These are phyloP conservation scores for Schizosaccharomyces cryophilus DNA, from an alignment of 805 yeast genomes.

Conservation along the genomic window DNA sequence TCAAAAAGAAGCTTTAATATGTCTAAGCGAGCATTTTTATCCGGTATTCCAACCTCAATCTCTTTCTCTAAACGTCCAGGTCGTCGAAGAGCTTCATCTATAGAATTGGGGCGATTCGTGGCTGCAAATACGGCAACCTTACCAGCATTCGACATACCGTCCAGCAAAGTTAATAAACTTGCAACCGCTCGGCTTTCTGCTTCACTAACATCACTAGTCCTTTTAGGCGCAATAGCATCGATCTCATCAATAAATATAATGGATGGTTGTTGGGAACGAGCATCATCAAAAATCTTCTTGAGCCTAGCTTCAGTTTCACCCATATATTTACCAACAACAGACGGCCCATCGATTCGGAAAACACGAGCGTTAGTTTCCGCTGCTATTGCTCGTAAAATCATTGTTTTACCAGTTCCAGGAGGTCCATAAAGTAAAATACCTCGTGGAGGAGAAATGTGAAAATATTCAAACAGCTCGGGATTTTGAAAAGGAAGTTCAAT, in stretches of 20 bases:
- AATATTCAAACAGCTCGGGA: slow-evolving; percentile 53
- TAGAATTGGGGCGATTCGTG: slow-evolving; percentile 42
- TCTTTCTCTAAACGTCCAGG: slow-evolving; percentile 83
- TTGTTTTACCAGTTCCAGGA: slow-evolving; percentile 90
- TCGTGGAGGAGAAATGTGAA: slow-evolving; percentile 79
- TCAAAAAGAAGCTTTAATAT: slow-evolving; percentile 39
- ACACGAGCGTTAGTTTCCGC: slow-evolving; percentile 58
- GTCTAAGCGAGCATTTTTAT: slow-evolving; percentile 49
- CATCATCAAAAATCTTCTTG: slow-evolving; percentile 66
- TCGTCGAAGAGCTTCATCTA: slow-evolving; percentile 51
- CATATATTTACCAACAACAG: slow-evolving; percentile 71
- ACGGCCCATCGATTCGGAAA: slow-evolving; percentile 66
- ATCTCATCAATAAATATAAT: slow-evolving; percentile 79
- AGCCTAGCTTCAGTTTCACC: slow-evolving; percentile 84
- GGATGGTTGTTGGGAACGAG: slow-evolving; percentile 62
- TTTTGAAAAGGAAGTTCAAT: slow-evolving; percentile 59
- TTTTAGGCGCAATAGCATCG: slow-evolving; percentile 70
- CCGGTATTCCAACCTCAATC: slow-evolving; percentile 80
- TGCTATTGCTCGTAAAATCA: slow-evolving; percentile 65
- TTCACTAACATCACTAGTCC: slow-evolving; percentile 61
- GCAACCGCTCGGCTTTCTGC: slow-evolving; percentile 80
- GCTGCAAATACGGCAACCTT: slow-evolving; percentile 48
- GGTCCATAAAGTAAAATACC: slow-evolving; percentile 91
- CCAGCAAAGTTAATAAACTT: slow-evolving; percentile 60
- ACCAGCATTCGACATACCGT: slow-evolving; percentile 24